These are phyloP conservation scores for Cryptococcus sp. DNA, from an alignment of 1,284 basidiomycete species.

Conservation along the genomic window DNA sequence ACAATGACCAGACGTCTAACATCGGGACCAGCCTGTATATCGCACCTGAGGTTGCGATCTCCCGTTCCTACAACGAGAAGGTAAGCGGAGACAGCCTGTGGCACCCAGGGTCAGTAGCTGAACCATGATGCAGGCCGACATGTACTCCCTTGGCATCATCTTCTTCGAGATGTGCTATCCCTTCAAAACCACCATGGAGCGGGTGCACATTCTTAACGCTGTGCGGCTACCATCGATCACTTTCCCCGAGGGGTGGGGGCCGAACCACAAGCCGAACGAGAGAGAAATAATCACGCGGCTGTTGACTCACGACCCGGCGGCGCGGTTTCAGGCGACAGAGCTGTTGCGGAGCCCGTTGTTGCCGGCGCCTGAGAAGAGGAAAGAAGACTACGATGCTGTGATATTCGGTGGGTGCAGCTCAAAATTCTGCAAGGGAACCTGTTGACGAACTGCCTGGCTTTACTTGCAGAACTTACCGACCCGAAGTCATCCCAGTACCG, in stretches of 20 bases:
- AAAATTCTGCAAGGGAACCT: background rate
- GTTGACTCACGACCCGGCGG: conserved; percentile 76
- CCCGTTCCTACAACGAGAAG: conserved; percentile 51
- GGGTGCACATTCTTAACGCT: conserved; percentile 75
- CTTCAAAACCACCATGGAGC: conserved; percentile 83
- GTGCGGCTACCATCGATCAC: conserved; percentile 67
- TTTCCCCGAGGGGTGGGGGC: conserved; percentile 70
- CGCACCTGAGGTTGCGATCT: conserved; percentile 68
- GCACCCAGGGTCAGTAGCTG: background rate
- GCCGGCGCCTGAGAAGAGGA: conserved; percentile 36
- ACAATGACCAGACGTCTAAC: conserved; percentile 55
- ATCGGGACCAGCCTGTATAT: conserved; percentile 92
- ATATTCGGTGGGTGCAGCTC: conserved; percentile 54
- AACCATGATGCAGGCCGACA: conserved; percentile 63
- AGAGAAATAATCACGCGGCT: conserved; percentile 65
- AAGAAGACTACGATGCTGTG: conserved; percentile 37
- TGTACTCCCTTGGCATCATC: conserved; percentile 92
- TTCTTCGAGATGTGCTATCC: conserved; percentile 96
- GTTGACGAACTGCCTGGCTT: background rate
- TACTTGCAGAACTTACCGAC: conserved; percentile 38
- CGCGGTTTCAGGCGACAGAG: conserved; percentile 78
- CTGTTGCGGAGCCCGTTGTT: conserved; percentile 75
- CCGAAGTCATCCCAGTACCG: conserved; percentile 45
- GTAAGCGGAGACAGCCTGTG: conserved; percentile 10
- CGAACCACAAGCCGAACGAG: conserved; percentile 56